Evolutionary conservation across 2,329 filamentous ascomycete species (phyloP), one percentile per base, ranked within the genome.

Genomic region (Paecilomyces niveus): DNA sequence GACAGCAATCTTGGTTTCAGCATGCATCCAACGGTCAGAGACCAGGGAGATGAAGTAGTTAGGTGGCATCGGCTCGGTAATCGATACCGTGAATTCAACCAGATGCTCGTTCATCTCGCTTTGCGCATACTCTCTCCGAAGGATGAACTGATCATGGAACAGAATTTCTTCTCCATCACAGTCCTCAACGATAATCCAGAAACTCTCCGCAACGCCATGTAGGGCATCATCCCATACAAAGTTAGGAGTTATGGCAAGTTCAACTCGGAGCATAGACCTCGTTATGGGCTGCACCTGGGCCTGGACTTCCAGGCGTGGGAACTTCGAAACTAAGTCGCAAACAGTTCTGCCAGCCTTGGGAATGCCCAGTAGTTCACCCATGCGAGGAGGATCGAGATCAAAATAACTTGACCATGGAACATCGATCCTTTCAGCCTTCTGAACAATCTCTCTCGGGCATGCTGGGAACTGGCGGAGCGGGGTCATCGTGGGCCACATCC

Each of bases 401-500:
- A 97, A 97, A 76, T 97, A 99, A 72, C 85, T 95, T 61, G 82
- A 83, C 92, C 93, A 99, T 1, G 90, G 87, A 21, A 97, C 92
- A 65, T 97, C 92, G 61, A 97, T 96, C 65, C 92, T 85, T 78
- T 99, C 94, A 2, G 92, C 89, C 76, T 97, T 97, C 64, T 90
- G 87, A 54, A 97, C 80, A 56, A 97, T 90, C 59, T 97, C 93
- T 49, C 86, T 81, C 2, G 92, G 86, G 69, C 92, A 96, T 45
- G 80, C 78, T 3, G 89, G 85, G 70, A 99, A 99, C 69, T 99
- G 94, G 57, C 94, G 86, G 32, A 99, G 81, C 10, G 95, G 94
- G 39, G 91, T 90, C 94, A 97, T 99, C 5, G 93, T 97, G 13
- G 93, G 92, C 94, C 94, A 99, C 95, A 99, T 99, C 54, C 95